phyloP scores from a whole-genome alignment of 306 rosid genomes.

The Amphicarpaea edgeworthii region DNA sequence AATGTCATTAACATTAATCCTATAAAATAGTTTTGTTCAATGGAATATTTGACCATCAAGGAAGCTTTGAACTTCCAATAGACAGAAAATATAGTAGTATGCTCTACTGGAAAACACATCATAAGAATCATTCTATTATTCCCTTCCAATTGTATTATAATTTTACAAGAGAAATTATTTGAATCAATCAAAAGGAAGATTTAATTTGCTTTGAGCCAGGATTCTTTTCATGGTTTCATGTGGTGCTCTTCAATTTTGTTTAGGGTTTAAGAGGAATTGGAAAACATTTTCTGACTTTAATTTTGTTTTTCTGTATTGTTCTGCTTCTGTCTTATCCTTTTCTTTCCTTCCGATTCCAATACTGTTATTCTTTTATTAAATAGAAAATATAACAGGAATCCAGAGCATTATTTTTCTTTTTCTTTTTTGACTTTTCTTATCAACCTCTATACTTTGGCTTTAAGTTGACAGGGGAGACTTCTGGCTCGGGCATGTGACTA shows the following conservation, averaged over 20 bases:
- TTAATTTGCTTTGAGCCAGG: constrained; percentile 13
- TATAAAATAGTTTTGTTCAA: not conserved
- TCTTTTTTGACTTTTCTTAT: constrained; percentile 65
- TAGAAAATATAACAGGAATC: not conserved
- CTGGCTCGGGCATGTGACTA: constrained; percentile 93
- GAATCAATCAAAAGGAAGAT: constrained; percentile 8
- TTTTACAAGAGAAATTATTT: constrained; percentile 19
- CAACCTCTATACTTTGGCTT: constrained; percentile 78
- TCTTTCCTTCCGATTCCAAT: constrained; percentile 3
- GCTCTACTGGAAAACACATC: not conserved
- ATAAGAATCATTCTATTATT: constrained; percentile 9
- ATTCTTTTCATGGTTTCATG: constrained; percentile 23
- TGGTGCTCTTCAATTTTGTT: constrained; percentile 1
- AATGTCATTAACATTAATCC: constrained; percentile 2
- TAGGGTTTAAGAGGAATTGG: constrained; percentile 22
- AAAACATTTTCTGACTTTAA: not conserved
- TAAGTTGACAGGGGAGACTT: constrained; percentile 99
- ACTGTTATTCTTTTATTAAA: constrained; percentile 9
- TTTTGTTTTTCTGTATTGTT: constrained; percentile 20
- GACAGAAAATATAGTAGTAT: not conserved
- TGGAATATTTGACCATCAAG: not conserved
- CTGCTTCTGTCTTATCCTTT: not conserved
- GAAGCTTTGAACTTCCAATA: constrained; percentile 14
- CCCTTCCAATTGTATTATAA: not conserved
- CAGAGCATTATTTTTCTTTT: constrained; percentile 35